These are phyloP conservation scores for Porphyrellus cyaneotinctus DNA, from an alignment of 768 basidiomycete species.

Conservation along the genomic window DNA sequence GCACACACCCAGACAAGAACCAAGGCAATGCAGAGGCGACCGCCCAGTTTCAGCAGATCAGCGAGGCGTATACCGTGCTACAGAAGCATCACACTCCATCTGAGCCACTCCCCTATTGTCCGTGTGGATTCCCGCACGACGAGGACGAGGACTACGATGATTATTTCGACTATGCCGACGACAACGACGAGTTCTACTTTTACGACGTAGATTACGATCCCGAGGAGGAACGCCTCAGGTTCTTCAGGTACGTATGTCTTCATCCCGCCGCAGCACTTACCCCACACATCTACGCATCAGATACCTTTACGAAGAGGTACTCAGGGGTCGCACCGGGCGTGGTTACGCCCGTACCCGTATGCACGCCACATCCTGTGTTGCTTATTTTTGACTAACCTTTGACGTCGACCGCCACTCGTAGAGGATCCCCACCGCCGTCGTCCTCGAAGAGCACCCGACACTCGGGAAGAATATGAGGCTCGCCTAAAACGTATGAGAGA, in stretches of 20 bases:
- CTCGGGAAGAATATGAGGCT: conserved; percentile 48
- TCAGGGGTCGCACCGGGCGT: conserved; percentile 35
- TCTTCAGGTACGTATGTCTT: conserved; percentile 40
- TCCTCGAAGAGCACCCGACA: conserved; percentile 35
- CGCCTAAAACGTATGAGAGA: conserved; percentile 48
- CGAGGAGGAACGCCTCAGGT: conserved; percentile 34
- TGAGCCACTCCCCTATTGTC: conserved; percentile 18
- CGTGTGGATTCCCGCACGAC: conserved; percentile 25
- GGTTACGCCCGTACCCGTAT: conserved; percentile 29
- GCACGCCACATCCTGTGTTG: conserved; percentile 9
- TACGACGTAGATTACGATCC: conserved; percentile 32
- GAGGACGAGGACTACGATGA: conserved; percentile 39
- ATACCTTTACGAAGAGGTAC: conserved; percentile 45
- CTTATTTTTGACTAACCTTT: conserved; percentile 8
- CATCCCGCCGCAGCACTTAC: conserved; percentile 3
- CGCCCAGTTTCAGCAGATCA: conserved; percentile 61
- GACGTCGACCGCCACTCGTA: conserved; percentile 4
- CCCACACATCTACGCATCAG: conserved; percentile 27
- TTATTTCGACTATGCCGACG: conserved; percentile 25
- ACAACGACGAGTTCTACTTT: conserved; percentile 29
- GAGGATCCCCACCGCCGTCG: conserved; percentile 20
- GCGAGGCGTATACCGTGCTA: conserved; percentile 64
- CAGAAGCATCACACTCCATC: conserved; percentile 45
- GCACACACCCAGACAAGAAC: conserved; percentile 77
- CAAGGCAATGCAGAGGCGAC: conserved; percentile 62